Evolutionary conservation across 106 monocot species (phyloP).

Genomic region (Allium sativum): DNA sequence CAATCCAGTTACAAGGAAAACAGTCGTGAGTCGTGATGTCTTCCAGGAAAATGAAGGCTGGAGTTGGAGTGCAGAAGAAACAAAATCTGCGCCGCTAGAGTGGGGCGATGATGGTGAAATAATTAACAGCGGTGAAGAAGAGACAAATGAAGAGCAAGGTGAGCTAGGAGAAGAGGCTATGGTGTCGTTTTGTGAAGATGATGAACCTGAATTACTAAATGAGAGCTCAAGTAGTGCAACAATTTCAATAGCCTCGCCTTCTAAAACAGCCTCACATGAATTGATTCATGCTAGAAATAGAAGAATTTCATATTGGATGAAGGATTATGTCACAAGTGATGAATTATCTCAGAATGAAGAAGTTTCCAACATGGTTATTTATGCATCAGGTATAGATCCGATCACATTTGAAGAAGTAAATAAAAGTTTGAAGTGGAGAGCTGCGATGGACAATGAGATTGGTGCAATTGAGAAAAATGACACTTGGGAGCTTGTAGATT

Average conservation of each 20-base stretch:
- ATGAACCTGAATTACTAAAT: neutral
- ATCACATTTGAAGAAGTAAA: neutral
- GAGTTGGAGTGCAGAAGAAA: neutral
- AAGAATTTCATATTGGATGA: neutral
- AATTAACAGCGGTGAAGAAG: neutral
- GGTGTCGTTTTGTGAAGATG: neutral
- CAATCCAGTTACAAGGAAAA: neutral
- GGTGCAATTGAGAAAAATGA: neutral
- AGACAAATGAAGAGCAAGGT: neutral
- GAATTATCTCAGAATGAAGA: neutral
- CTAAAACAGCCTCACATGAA: neutral
- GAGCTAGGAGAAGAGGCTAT: neutral
- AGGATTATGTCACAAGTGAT: neutral
- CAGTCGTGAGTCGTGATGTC: neutral
- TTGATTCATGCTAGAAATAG: neutral
- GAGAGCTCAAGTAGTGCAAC: neutral
- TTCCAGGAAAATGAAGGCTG: neutral
- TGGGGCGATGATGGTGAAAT: neutral
- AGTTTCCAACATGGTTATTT: neutral
- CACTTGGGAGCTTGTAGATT: neutral
- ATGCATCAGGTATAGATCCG: neutral
- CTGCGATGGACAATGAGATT: constrained; percentile 3
- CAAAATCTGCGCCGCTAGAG: neutral
- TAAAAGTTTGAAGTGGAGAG: neutral
- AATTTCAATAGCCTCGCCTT: neutral